Percentiles rank a stretch among this genome's conserved stretches.
phyloP scores from a whole-genome alignment of 148 eudicot species.

The Amaranthus palmeri region DNA sequence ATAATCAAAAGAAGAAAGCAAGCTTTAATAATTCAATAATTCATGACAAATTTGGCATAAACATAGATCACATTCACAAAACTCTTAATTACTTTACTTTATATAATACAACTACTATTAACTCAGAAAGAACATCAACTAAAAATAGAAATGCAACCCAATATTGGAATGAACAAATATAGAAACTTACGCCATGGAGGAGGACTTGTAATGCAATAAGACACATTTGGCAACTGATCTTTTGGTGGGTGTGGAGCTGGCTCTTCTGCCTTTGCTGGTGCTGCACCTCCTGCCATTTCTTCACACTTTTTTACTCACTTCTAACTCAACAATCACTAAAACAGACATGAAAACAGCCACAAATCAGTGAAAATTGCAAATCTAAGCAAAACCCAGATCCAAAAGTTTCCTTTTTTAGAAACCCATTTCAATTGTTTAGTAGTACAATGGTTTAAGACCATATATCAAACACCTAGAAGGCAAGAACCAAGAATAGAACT shows the following conservation, averaged over 20 bases:
- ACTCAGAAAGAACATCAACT: background rate
- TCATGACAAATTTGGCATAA: too few relatives aligned
- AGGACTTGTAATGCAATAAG: conserved; percentile 89
- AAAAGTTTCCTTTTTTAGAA: conserved; percentile 6
- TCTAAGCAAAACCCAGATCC: conserved; percentile 30
- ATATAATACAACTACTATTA: too few relatives aligned
- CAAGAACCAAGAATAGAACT: background rate
- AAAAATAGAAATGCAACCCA: conserved; percentile 17
- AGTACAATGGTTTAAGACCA: background rate
- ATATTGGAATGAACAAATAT: conserved; percentile 5
- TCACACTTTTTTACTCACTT: conserved; percentile 15
- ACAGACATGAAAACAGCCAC: background rate
- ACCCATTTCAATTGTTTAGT: conserved; percentile 8
- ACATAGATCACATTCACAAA: background rate
- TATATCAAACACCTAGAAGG: conserved; percentile 1
- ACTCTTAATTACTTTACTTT: background rate
- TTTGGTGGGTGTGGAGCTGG: conserved; percentile 86
- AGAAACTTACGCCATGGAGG: conserved; percentile 94
- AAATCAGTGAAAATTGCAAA: conserved; percentile 21
- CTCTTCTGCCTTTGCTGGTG: conserved; percentile 54
- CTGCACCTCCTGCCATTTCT: conserved; percentile 64
- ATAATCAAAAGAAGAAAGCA: conserved; percentile 19
- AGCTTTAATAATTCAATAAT: conserved; percentile 10
- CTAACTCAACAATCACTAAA: background rate
- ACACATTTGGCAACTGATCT: conserved; percentile 88